Conservation (phyloP, 2,329 filamentous ascomycete genomes). For the Apiospora rasikravindrae region DNA sequence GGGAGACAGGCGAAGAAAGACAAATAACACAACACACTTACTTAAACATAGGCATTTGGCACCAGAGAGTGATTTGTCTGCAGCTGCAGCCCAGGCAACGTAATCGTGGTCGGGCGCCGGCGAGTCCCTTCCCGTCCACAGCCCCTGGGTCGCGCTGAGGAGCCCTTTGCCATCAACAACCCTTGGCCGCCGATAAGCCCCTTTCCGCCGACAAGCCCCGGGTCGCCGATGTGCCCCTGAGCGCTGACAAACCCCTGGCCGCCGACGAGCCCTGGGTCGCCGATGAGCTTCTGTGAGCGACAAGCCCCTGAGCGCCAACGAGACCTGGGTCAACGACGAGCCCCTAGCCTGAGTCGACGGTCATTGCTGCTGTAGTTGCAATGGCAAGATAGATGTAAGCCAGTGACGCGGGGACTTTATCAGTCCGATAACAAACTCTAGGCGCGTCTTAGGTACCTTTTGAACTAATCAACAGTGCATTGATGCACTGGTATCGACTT, state of each 20-base stretch:
- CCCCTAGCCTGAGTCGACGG: not conserved
- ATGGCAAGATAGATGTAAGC: not conserved
- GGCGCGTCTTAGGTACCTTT: too few relatives aligned
- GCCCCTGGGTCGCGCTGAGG: too few relatives aligned
- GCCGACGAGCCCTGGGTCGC: too few relatives aligned
- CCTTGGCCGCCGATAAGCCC: too few relatives aligned
- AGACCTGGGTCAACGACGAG: not conserved
- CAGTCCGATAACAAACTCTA: not conserved
- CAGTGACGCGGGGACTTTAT: not conserved
- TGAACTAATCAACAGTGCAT: too few relatives aligned
- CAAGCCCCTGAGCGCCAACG: too few relatives aligned
- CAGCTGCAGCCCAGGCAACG: not conserved
- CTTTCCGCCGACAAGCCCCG: too few relatives aligned
- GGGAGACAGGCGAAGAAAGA: not conserved
- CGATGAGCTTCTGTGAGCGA: too few relatives aligned
- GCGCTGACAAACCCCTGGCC: too few relatives aligned
- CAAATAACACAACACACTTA: not conserved
- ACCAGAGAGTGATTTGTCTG: not conserved
- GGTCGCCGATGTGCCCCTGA: not conserved
- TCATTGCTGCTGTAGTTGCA: too few relatives aligned
- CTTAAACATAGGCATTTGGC: not conserved
- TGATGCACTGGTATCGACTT: not conserved
- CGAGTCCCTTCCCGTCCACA: not conserved
- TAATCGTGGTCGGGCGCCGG: not conserved
- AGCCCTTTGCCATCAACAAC: not conserved